Conservation (phyloP, 495 filamentous ascomycete species). For the Rhizodiscina lignyota region DNA sequence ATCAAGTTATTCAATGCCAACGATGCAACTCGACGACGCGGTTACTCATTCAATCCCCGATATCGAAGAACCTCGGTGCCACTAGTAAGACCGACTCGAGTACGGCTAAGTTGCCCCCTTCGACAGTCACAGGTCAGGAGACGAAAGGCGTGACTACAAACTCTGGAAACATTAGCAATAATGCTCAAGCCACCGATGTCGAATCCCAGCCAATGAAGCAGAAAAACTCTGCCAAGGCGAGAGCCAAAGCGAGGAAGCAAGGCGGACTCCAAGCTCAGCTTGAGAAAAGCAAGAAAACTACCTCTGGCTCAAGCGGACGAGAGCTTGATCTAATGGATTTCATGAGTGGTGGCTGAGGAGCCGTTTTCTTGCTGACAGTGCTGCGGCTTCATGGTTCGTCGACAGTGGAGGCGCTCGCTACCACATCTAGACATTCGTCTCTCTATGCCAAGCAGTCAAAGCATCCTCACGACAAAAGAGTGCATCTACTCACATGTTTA, state of each 20-base stretch:
- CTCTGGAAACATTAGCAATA: conserved; percentile 34
- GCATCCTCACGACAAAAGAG: background rate
- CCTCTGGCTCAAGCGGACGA: conserved; percentile 15
- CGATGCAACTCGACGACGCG: too few relatives aligned
- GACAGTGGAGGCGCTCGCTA: too few relatives aligned
- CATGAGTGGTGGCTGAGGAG: conserved; percentile 21
- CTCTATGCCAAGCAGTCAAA: background rate
- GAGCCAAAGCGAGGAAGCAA: conserved; percentile 41
- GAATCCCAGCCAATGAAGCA: too few relatives aligned
- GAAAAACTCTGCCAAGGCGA: too few relatives aligned
- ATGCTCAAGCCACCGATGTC: too few relatives aligned
- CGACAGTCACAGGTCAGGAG: too few relatives aligned
- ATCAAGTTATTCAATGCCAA: too few relatives aligned
- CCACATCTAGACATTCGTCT: background rate
- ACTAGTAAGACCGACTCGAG: too few relatives aligned
- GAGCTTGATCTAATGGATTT: conserved; percentile 42
- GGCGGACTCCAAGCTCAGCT: conserved; percentile 40
- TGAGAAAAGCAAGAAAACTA: conserved; percentile 30
- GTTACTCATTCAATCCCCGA: too few relatives aligned
- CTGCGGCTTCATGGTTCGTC: background rate
- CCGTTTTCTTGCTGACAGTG: background rate
- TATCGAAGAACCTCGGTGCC: too few relatives aligned
- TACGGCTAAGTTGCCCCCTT: too few relatives aligned
- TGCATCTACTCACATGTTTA: background rate
- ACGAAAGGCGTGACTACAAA: too few relatives aligned